Evolutionary conservation across 2,329 filamentous ascomycete species (phyloP), one percentile per base, ranked within the genome.

Genomic region (Byssoonygena ceratinophila): DNA sequence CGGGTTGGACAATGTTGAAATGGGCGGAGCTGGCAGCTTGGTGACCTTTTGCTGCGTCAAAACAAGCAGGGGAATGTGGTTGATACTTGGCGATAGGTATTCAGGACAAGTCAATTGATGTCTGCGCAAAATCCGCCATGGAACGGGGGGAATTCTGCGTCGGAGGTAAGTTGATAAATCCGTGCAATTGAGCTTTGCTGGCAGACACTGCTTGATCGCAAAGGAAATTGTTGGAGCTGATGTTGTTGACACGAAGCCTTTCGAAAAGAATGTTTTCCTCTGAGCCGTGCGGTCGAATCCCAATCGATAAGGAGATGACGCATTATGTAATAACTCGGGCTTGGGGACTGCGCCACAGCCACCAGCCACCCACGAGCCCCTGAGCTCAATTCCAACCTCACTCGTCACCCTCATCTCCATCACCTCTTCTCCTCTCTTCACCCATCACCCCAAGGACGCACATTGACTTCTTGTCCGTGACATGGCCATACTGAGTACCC

Each of bases 181-280:
- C 4, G 22, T 32, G 36, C 50, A 46, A 52, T 52, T 47, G 43
- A 32, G 43, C 44, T 46, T 23, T 25, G 34, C 16, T 23, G 36
- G 20, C 20, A 16, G n/a, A n/a, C 20, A 20, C 29, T 43, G 47
- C 37, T 43, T 50, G 36, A 25, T 40, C 18, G 18, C 27, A 22
- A 16, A 12, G 29, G 23, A 6, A 39, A 14, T 8, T 39, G 20
- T 12, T 20, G 27, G 18, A 25, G 40, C 25, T 44, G 47, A n/a
- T 16, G 49, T 65, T 68, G 65, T 68, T 68, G 66, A 70, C 67
- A 70, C 67, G 67, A 66, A 69, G 62, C 59, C 66, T 64, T n/a
- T n/a, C 51, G 64, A 59, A 55, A 55, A 61, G 59, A 58, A 57
- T 52, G 41, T 16, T 50, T 34, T 40, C 11, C 18, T 3, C 2